Evolutionary conservation across 164 flowering plant genomes (phyloP).

Genomic region (Echeveria elegans): DNA sequence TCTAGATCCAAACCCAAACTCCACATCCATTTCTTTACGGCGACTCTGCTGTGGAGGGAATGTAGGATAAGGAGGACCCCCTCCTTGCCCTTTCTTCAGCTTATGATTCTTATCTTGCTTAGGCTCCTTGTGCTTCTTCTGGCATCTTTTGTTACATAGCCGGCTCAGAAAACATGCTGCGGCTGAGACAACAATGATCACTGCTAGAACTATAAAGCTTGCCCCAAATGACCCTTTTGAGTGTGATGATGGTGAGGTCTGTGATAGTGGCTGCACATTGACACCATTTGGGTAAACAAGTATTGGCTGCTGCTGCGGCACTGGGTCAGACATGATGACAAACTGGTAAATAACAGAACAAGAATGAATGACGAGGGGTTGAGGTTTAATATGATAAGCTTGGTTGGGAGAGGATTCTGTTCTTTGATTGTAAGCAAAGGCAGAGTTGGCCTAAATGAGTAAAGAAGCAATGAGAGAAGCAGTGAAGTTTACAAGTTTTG

Average conservation of each 20-base stretch:
- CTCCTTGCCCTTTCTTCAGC: not conserved
- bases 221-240: conserved; percentile 2
- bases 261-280: not conserved
- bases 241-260: not conserved
- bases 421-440: not conserved
- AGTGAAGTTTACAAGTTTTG: not conserved
- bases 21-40: conserved; percentile 1
- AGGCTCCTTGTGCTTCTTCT: conserved; percentile 1
- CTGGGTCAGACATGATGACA: conserved; percentile 1
- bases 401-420: not conserved
- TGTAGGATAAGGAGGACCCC: not conserved
- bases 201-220: not conserved
- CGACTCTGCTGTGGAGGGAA: conserved; percentile 8
- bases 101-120: not conserved
- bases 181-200: not conserved
- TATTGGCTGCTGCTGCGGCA: no score
- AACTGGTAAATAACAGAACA: not conserved
- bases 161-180: not conserved
- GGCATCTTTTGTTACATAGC: not conserved
- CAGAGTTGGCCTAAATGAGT: not conserved
- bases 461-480: not conserved
- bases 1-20: not conserved
- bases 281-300: not conserved
- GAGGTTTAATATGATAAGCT: not conserved
- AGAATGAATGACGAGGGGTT: not conserved